These are phyloP conservation scores for Entonaema liquescens DNA, from an alignment of 495 filamentous ascomycete genomes.

Conservation along the genomic window DNA sequence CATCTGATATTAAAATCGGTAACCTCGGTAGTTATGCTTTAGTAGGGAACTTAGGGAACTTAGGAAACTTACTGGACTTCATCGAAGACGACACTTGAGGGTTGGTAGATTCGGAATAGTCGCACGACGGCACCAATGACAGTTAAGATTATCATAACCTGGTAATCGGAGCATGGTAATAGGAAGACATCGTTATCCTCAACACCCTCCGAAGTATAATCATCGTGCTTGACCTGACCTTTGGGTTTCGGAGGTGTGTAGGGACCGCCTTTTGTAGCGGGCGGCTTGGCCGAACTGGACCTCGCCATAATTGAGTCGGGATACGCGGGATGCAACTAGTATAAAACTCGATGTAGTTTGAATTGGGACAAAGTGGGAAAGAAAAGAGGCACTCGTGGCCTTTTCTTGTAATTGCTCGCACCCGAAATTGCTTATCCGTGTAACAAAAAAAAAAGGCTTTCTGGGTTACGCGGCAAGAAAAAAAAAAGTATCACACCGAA, in stretches of 20 bases:
- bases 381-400: constrained; percentile 36
- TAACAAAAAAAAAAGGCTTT: constrained; percentile 11
- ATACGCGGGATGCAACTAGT: constrained; percentile 2
- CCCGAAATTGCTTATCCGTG: constrained; percentile 5
- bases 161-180: constrained; percentile 83
- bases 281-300: constrained; percentile 52
- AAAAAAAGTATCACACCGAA: constrained; percentile 17
- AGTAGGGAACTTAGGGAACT: constrained; percentile 54
- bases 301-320: constrained; percentile 51
- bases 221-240: constrained; percentile 48
- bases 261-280: constrained; percentile 43
- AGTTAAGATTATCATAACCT: constrained; percentile 75
- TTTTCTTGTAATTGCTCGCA: constrained; percentile 18
- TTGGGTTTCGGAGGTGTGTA: constrained; percentile 43
- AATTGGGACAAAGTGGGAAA: constrained; percentile 10
- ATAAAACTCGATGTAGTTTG: not conserved
- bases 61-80: constrained; percentile 84
- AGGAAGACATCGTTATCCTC: constrained; percentile 76
- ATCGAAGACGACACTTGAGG: constrained; percentile 96
- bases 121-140: constrained; percentile 80
- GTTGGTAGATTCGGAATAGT: constrained; percentile 95
- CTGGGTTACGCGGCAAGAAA: constrained; percentile 27
- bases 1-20: constrained; percentile 19
- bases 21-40: constrained; percentile 19
- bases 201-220: constrained; percentile 73